These are phyloP conservation scores for Mitragyna speciosa DNA, from an alignment of 257 asterid species.

Conservation along the genomic window DNA sequence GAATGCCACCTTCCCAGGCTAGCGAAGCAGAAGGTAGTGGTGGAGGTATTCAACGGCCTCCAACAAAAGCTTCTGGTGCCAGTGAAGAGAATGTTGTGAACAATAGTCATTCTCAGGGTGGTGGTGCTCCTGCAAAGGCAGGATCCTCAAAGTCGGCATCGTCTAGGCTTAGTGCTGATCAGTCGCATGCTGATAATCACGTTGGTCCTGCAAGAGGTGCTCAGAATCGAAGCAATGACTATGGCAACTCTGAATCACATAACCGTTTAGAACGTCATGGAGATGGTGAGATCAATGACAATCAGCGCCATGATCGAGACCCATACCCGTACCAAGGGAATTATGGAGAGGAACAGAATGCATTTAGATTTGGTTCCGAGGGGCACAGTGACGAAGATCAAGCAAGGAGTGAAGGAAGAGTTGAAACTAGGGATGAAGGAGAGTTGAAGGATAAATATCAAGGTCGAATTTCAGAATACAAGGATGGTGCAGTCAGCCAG, in stretches of 20 bases:
- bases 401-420: constrained; percentile 42
- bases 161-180: constrained; percentile 39
- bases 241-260: constrained; percentile 24
- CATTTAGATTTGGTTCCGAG: constrained; percentile 31
- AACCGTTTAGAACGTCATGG: constrained; percentile 21
- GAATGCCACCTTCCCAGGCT: constrained; percentile 62
- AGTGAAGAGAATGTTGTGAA: constrained; percentile 46
- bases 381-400: constrained; percentile 37
- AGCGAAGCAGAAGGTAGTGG: constrained; percentile 81
- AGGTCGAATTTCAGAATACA: constrained; percentile 34
- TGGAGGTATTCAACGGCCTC: constrained; percentile 61
- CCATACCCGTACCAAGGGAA: constrained; percentile 34
- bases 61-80: constrained; percentile 38
- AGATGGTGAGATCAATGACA: constrained; percentile 43
- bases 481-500: constrained; percentile 44
- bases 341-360: constrained; percentile 31
- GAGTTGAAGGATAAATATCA: constrained; percentile 53
- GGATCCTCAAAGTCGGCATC: constrained; percentile 48
- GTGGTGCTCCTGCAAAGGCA: constrained; percentile 41
- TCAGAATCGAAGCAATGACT: constrained; percentile 32
- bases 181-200: constrained; percentile 27
- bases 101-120: constrained; percentile 41
- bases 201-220: constrained; percentile 25
- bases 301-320: constrained; percentile 37
- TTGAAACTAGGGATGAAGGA: constrained; percentile 39